Conservation (phyloP, 106 monocot genomes). For the Phalaenopsis aphrodite region DNA sequence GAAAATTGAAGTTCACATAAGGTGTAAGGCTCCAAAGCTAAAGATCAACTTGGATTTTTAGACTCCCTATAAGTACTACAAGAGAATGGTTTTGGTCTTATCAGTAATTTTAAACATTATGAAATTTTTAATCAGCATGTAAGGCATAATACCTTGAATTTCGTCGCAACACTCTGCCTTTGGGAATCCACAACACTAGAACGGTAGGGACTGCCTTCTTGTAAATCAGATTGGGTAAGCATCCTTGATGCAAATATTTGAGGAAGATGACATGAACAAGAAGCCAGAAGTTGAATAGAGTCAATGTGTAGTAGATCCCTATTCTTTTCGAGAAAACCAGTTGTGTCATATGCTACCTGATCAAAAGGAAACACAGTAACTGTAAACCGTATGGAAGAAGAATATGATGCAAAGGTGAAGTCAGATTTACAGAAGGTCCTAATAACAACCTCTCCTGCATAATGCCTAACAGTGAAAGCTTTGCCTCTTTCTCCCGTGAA, state of each 20-base stretch:
- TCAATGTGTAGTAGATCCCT: slow-evolving; percentile 86
- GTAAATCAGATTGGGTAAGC: slow-evolving; percentile 48
- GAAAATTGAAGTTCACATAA: background rate
- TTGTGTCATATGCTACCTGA: slow-evolving; percentile 83
- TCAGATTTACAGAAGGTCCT: background rate
- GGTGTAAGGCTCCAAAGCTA: background rate
- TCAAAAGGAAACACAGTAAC: slow-evolving; percentile 3
- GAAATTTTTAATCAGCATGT: background rate
- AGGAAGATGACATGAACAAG: slow-evolving; percentile 73
- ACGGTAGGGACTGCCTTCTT: slow-evolving; percentile 28
- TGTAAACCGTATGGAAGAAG: background rate
- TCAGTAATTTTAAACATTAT: background rate
- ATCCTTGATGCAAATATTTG: slow-evolving; percentile 79
- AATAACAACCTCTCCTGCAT: slow-evolving; percentile 85
- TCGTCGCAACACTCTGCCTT: slow-evolving; percentile 87
- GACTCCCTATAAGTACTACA: background rate
- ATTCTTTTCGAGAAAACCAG: slow-evolving; percentile 94
- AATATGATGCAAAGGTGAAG: slow-evolving; percentile 1
- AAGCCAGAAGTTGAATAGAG: slow-evolving; percentile 80
- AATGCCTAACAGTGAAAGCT: slow-evolving; percentile 71
- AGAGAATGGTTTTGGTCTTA: background rate
- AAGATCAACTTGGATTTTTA: background rate
- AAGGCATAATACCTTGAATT: slow-evolving; percentile 71
- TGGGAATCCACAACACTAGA: slow-evolving; percentile 69
- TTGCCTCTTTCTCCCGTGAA: slow-evolving; percentile 92